Evolutionary conservation across 345 rosid genomes (phyloP), one percentile per base, ranked within the genome.

Genomic region (Corymbia maculata): DNA sequence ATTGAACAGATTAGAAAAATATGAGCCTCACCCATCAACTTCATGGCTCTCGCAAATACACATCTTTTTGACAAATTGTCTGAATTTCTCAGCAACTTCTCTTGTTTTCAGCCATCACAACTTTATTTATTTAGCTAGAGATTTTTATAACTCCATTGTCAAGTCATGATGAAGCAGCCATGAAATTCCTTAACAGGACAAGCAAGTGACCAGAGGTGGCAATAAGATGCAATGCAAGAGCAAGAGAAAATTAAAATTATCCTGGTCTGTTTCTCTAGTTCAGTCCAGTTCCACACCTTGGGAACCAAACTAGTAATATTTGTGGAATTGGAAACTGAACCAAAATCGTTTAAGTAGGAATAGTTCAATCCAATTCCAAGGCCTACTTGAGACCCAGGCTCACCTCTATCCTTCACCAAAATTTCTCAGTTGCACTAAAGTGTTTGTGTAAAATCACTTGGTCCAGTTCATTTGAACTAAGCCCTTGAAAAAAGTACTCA

Each of bases 201-300:
- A 17, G 47, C 45, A 70, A 70, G 80, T 24, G 32, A 32, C 7
- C 10, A 17, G 0, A 32, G 79, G 13, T 2, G 47, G 80, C 47
- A 70, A 36, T 5, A 70, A 70, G 80, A 36, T 36, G 47, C 2
- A 17, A 70, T 32, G 47, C 2, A 70, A 32, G 47, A 70, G 47
- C 9, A 17, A 70, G 47, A 70, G 80, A 70, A 1, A 70, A 36
- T 36, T 19, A 32, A 2, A 2, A 0, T 70, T 32, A 17, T 36
- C 47, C 17, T 32, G 47, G 13, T 70, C 32, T 5, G 21, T 11
- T 30, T 66, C 44, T 3, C 21, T 2, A 16, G 16, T 66, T 30
- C 0, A 11, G 21, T 32, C 47, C 7, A 5, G 0, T 70, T 9
- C 44, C 17, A 3, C 13, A 21, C 0, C 10, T 2, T 0, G 0